phyloP scores from a whole-genome alignment of 306 rosid genomes.

The Inga laurina region DNA sequence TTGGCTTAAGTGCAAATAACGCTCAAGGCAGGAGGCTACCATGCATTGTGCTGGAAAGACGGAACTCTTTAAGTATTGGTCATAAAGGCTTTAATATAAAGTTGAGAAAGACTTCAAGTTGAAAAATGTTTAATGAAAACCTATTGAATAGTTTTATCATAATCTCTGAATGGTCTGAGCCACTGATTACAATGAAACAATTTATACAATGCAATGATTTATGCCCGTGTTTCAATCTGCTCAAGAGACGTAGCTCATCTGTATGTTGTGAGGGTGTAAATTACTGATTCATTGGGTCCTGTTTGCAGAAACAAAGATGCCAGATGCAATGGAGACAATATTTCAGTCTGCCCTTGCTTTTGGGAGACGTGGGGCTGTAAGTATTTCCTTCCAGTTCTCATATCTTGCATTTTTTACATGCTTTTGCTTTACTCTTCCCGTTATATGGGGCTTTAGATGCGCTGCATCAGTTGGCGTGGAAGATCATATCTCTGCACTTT shows the following conservation, averaged over 20 bases:
- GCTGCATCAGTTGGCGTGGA: conserved; percentile 19
- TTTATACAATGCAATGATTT: conserved; percentile 14
- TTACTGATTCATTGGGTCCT: conserved; percentile 25
- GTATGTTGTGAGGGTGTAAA: background rate
- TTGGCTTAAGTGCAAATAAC: background rate
- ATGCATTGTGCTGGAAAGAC: background rate
- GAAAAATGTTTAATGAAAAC: background rate
- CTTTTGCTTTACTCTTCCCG: background rate
- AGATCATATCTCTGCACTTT: conserved; percentile 10
- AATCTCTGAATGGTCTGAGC: background rate
- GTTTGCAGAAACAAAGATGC: conserved; percentile 86
- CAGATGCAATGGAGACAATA: conserved; percentile 98
- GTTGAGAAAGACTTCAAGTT: background rate
- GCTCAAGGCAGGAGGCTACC: background rate
- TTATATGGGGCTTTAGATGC: conserved; percentile 5
- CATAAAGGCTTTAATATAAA: background rate
- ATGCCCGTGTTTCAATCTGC: background rate
- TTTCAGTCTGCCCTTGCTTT: conserved; percentile 93
- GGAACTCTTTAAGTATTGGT: background rate
- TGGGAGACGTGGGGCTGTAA: conserved; percentile 92
- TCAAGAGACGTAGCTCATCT: conserved; percentile 16
- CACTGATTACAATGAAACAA: background rate
- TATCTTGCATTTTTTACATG: conserved; percentile 27
- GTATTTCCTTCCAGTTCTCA: conserved; percentile 40
- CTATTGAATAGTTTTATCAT: background rate